Evolutionary conservation across 176 grass and related monocot genomes (phyloP).

Genomic region (Triticum dicoccoides): DNA sequence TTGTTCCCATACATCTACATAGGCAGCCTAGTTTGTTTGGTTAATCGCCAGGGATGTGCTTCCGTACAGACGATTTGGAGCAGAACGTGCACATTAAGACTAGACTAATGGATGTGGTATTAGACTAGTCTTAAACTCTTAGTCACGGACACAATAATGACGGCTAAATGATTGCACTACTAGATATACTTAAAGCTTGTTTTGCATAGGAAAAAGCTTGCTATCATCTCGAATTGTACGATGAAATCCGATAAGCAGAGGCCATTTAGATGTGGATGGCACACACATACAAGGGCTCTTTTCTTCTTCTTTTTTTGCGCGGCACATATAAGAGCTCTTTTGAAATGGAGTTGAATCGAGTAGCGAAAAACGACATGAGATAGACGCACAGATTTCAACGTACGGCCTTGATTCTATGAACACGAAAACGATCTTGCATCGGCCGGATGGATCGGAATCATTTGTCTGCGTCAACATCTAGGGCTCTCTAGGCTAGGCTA

Average conservation of each 20-base stretch:
- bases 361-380: not conserved
- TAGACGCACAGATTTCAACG: too few species aligned
- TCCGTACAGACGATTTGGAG: slow-evolving; percentile 7
- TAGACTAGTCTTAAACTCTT: not conserved
- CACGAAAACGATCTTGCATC: not conserved
- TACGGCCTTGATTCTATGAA: not conserved
- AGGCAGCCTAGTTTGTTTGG: not conserved
- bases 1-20: slow-evolving; percentile 1
- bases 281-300: too few species aligned
- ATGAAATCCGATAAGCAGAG: not conserved
- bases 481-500: not conserved
- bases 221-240: not conserved
- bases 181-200: not conserved
- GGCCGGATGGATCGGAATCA: too few species aligned
- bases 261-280: not conserved
- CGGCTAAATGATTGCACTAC: not conserved
- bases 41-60: not conserved
- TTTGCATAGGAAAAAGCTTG: not conserved
- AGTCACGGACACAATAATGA: not conserved
- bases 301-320: too few species aligned
- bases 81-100: not conserved
- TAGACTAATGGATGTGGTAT: not conserved
- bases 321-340: too few species aligned
- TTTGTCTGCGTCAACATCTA: not conserved
- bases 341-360: not conserved